Percentiles rank a stretch among this genome's conserved stretches.
Conservation (phyloP, 345 rosid species). For the Eucalyptus albens region DNA sequence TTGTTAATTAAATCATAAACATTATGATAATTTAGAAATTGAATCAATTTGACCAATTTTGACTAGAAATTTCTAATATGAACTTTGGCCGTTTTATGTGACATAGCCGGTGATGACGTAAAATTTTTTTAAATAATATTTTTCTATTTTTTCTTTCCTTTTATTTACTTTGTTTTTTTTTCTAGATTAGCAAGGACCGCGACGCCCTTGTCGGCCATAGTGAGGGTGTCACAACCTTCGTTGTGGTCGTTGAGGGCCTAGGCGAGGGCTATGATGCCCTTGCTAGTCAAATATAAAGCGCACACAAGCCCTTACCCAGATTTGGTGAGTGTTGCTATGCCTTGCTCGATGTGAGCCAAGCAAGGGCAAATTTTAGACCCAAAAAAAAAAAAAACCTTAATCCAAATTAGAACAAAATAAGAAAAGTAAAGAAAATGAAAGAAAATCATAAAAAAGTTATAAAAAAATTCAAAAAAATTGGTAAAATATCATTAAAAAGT, state of each 20-base stretch:
- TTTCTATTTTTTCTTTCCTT: not conserved
- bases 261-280: no score
- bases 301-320: not conserved
- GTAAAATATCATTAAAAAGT: not conserved
- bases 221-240: not conserved
- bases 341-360: not conserved
- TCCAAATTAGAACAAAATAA: no score
- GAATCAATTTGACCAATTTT: no score
- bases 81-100: no score
- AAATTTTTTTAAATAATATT: no score
- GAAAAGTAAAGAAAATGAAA: not conserved
- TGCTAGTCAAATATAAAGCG: no score
- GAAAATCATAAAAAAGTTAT: no score
- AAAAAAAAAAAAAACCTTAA: no score
- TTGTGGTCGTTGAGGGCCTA: no score
- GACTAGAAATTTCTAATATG: not conserved
- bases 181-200: not conserved
- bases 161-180: not conserved
- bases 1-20: not conserved
- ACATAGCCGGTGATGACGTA: rapidly evolving
- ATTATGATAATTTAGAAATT: no score
- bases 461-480: not conserved
- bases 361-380: not conserved
- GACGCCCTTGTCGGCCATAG: not conserved
- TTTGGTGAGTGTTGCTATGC: not conserved